A percentile compares a stretch with the other conserved stretches of the same genome.
These are phyloP conservation scores for Potentilla sterilis DNA, from an alignment of 306 rosid species.

Conservation along the genomic window DNA sequence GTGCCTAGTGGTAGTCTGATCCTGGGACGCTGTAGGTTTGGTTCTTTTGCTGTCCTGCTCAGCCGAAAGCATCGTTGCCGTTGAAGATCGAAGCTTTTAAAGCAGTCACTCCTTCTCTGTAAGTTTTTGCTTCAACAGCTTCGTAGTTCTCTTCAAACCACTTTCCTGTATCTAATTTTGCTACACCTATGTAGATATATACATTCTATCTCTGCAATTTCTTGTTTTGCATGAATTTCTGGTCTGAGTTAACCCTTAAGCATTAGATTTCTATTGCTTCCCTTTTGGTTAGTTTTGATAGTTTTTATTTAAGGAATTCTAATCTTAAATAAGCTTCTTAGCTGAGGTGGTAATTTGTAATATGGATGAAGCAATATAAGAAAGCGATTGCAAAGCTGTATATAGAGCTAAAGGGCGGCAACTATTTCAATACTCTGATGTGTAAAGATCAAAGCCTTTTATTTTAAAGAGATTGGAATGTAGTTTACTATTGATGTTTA, in stretches of 20 bases:
- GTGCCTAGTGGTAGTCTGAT: background rate
- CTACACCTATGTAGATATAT: background rate
- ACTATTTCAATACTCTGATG: background rate
- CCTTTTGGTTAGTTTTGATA: background rate
- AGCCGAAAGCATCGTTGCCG: background rate
- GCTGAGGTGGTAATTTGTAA: too few species aligned
- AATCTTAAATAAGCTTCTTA: background rate
- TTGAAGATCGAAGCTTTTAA: conserved; percentile 1
- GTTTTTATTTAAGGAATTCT: background rate
- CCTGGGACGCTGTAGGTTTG: background rate
- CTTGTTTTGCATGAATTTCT: background rate
- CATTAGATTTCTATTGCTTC: background rate
- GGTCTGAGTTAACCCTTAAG: background rate
- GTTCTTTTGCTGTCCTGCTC: background rate
- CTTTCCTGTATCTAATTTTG: background rate
- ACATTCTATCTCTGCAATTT: background rate
- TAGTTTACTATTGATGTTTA: background rate
- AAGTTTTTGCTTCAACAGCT: background rate
- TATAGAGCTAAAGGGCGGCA: background rate
- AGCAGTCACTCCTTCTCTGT: background rate
- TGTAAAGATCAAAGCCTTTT: background rate
- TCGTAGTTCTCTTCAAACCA: background rate
- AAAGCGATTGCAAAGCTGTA: background rate
- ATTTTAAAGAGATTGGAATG: background rate
- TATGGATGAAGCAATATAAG: background rate